Evolutionary conservation across 352 stramenopile species (phyloP), one percentile per base, ranked within the genome.

Genomic region (Phytopythium oedochilum): DNA sequence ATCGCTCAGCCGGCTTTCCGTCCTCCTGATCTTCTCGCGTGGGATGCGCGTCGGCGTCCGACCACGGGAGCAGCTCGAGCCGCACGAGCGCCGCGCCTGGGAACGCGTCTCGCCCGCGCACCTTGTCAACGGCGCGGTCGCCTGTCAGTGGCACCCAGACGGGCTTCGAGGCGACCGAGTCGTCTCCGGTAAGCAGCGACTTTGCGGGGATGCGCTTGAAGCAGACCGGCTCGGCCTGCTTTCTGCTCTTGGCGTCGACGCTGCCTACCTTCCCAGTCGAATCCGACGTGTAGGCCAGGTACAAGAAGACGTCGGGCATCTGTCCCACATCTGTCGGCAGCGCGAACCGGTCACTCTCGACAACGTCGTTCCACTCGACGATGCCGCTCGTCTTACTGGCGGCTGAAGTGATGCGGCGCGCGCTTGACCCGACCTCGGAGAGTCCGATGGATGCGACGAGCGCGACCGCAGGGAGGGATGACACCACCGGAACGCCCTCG

Each of bases 221-320:
- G 57, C 75, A 89, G 17, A 96, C 72, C 10, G 75, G 48, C 7
- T 45, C 63, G 22, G 68, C 64, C 22, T 78, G 75, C 45, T 85
- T 75, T 22, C 83, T 70, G 49, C 68, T 75, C n/a, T 82, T 69
- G 40, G 78, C 80, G 28, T 23, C 31, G n/a, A 10, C 15, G 18
- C 14, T 29, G 28, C 20, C 34, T 8, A n/a, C 20, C 23, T 17
- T 36, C 10, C 46, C 46, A 10, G 46, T 53, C 29, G 31, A 17
- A 18, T 53, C 46, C 3, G 46, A 53, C 9, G 46, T 5, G 49
- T 74, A 73, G 49, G 77, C 83, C 57, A 96, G 56, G 52, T 89
- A 92, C 20, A 96, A 40, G 34, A 96, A 88, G 10, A 95, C 61
- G 44, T 96, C 86, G 3, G 87, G 87, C 22, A 96, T 83, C 58